phyloP scores from a whole-genome alignment of 805 yeast genomes.

The Jamesozyma spencerorum region DNA sequence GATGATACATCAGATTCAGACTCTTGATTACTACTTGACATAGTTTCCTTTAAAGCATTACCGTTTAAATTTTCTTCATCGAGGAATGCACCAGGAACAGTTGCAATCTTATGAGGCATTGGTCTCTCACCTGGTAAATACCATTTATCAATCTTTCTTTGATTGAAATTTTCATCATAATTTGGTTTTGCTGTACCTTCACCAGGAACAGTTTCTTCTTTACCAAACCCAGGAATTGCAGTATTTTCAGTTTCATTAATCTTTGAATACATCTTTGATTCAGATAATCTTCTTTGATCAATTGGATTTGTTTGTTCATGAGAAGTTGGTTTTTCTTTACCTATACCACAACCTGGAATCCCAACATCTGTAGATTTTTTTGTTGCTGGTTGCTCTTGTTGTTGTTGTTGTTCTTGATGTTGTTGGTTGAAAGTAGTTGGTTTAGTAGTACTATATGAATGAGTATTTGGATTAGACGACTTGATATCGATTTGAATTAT shows the following conservation, averaged over 20 bases:
- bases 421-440: slow-evolving; percentile 2
- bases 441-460: slow-evolving; percentile 2
- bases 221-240: background rate
- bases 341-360: slow-evolving; percentile 12
- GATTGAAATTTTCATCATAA: background rate
- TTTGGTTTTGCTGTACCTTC: background rate
- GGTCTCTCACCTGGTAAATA: background rate
- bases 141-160: background rate
- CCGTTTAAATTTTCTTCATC: too few species aligned
- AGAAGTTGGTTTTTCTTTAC: background rate
- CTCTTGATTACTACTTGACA: too few species aligned
- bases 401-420: background rate
- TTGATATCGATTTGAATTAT: too few species aligned
- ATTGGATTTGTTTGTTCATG: background rate
- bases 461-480: background rate
- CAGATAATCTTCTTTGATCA: slow-evolving; percentile 3
- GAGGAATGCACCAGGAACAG: too few species aligned
- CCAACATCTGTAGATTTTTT: background rate
- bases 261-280: slow-evolving; percentile 3
- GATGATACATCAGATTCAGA: too few species aligned
- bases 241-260: slow-evolving; percentile 1
- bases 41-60: too few species aligned
- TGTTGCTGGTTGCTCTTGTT: background rate
- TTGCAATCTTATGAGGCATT: too few species aligned
- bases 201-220: background rate